Percentiles rank a stretch among this genome's conserved stretches.
phyloP scores from a whole-genome alignment of 2,329 filamentous ascomycete species.

The Penicillium psychrosexuale region DNA sequence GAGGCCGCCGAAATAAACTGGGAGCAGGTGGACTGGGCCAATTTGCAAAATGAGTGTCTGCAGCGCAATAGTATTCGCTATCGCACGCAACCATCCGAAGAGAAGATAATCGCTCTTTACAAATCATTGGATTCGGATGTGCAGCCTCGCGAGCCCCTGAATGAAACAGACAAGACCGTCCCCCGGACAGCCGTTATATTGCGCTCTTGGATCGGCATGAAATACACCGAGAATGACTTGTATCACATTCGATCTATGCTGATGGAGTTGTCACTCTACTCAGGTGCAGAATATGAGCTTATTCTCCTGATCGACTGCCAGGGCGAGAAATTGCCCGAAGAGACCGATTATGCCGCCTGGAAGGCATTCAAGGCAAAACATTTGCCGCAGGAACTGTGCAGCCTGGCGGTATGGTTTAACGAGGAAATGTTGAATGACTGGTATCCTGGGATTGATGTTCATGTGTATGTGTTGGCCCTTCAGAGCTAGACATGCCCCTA shows the following conservation, averaged over 20 bases:
- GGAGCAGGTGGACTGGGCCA: conserved; percentile 66
- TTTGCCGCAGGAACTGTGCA: conserved; percentile 9
- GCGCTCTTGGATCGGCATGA: conserved; percentile 75
- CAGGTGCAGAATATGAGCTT: conserved; percentile 81
- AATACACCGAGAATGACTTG: conserved; percentile 77
- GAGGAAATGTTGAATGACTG: conserved; percentile 7
- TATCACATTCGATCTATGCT: conserved; percentile 80
- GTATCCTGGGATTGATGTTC: conserved; percentile 14
- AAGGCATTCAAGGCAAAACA: conserved; percentile 3
- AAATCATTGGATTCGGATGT: neutral
- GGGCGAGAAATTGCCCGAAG: conserved; percentile 64
- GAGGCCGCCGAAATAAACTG: conserved; percentile 44
- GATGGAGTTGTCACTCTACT: conserved; percentile 73
- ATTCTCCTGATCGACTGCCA: conserved; percentile 84
- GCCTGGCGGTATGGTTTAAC: conserved; percentile 12
- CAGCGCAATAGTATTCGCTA: conserved; percentile 56
- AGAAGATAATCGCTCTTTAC: conserved; percentile 1
- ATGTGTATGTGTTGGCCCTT: conserved; percentile 3
- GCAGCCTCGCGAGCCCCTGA: neutral
- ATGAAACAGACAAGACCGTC: neutral
- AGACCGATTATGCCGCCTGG: neutral
- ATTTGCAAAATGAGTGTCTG: conserved; percentile 64
- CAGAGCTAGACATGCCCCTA: neutral
- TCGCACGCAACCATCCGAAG: conserved; percentile 29
- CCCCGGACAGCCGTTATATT: conserved; percentile 74